Base-by-base conservation (phyloP, 2,329 filamentous ascomycete genomes). In the Acarospora socialis region DNA sequence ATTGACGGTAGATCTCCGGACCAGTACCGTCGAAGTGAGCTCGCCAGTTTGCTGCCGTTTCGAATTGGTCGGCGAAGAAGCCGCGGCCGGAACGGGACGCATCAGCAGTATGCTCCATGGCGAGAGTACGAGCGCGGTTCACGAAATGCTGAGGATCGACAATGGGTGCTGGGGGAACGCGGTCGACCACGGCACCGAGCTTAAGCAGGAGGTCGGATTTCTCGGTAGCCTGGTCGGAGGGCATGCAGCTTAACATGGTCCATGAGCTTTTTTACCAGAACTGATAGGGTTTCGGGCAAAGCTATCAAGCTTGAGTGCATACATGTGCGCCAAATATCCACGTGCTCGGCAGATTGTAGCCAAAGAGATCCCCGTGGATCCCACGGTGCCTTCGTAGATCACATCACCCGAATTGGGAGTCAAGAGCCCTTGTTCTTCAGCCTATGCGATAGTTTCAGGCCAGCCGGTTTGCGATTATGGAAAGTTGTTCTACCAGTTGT, bases 41-140 rank as follows among this genome's bases (percentile, higher is more conserved):
- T 27, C 69, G 65, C 68, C 79, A 93, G 56, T 98, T 98, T 19
- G 84, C 81, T 30, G 73, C 64, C 16, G 80, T 87, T 59, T 98
- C 90, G 50, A 98, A 98, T 52, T 98, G 90, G 54, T 98, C 81
- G 1, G 87, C 84, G 52, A 95, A 98, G 57, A 92, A 86, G 14
- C 90, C 90, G 30, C 71, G 66, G 42, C 83, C 87, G 21, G 63
- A 66, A 44, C 72, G 70, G 8, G 54, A 47, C 1, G 60, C 51
- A 6, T 63, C 60, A 0, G 54, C 58, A 1, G 77, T 81, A 51
- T 95, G 86, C 44, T 83, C 75, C 31, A 56, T 55, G 0, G 90
- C 87, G 30, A 83, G 73, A 14, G 69, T 66, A 16, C 82, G 71
- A 5, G 90, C 90, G 4, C 84, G 70, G 60, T 98, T 95, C 51